phyloP scores from a whole-genome alignment of 148 eudicot species.

The Chenopodium suecicum region DNA sequence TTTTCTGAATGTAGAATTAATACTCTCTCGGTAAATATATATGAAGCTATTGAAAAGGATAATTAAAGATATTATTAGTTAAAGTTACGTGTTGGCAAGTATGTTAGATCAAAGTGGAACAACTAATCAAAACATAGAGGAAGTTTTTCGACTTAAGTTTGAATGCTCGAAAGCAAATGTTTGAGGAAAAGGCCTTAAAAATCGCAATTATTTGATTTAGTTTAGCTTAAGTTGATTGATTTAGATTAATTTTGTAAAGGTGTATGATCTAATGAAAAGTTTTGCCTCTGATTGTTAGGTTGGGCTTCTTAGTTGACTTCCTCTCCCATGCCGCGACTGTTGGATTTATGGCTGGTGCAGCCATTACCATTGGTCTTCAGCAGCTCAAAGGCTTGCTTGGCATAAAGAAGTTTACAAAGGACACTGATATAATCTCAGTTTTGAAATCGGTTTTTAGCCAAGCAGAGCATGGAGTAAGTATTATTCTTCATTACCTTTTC shows the following conservation, averaged over 20 bases:
- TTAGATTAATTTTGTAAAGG: neutral
- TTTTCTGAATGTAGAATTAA: no score
- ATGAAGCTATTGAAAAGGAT: no score
- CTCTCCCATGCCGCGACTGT: conserved; percentile 88
- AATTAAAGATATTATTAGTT: no score
- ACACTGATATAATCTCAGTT: conserved; percentile 72
- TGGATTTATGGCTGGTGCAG: conserved; percentile 97
- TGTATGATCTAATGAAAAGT: neutral
- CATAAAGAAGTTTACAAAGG: conserved; percentile 61
- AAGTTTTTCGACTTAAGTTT: no score
- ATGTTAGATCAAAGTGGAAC: no score
- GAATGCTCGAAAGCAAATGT: no score
- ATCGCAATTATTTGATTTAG: no score
- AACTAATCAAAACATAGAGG: no score
- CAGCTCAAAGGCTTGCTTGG: conserved; percentile 93
- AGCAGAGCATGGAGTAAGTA: conserved; percentile 57
- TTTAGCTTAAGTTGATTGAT: neutral
- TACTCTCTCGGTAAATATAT: no score
- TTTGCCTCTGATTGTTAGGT: conserved; percentile 36
- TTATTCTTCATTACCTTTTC: neutral
- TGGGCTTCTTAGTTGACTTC: conserved; percentile 85
- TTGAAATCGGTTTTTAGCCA: conserved; percentile 55
- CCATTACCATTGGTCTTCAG: conserved; percentile 80
- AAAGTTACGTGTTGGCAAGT: no score
- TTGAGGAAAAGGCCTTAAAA: no score